phyloP scores from a whole-genome alignment of 2,329 filamentous ascomycete species.

The Hypoxylon sp. region DNA sequence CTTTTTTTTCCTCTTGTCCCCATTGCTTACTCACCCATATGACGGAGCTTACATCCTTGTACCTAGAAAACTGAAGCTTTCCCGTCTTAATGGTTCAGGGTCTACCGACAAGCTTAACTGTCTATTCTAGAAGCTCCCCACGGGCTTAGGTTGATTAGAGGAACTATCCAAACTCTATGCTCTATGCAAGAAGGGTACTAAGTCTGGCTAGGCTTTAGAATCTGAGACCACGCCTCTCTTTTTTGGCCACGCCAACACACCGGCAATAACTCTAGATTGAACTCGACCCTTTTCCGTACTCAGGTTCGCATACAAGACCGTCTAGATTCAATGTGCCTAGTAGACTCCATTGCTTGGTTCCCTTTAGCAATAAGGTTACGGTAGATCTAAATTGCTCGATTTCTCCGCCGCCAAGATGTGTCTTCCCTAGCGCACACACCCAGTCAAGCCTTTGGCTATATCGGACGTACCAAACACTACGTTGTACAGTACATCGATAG shows the following conservation, averaged over 20 bases:
- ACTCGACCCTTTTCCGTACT: slow-evolving; percentile 10
- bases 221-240: slow-evolving; percentile 8
- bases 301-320: neutral
- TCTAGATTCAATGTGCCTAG: slow-evolving; percentile 1
- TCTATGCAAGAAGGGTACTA: slow-evolving; percentile 33
- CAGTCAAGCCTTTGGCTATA: slow-evolving; percentile 16
- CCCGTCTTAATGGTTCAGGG: slow-evolving; percentile 29
- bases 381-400: slow-evolving; percentile 35
- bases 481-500: slow-evolving; percentile 29
- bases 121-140: slow-evolving; percentile 29
- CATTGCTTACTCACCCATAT: slow-evolving; percentile 25
- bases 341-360: slow-evolving; percentile 18
- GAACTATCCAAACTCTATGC: slow-evolving; percentile 10
- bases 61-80: slow-evolving; percentile 13
- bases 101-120: slow-evolving; percentile 12
- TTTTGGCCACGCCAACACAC: slow-evolving; percentile 18
- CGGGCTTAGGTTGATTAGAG: slow-evolving; percentile 26
- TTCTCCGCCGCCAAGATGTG: slow-evolving; percentile 41
- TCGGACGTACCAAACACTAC: slow-evolving; percentile 24
- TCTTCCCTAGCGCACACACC: slow-evolving; percentile 33
- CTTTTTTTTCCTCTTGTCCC: slow-evolving; percentile 23
- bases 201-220: slow-evolving; percentile 7
- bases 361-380: slow-evolving; percentile 21
- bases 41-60: slow-evolving; percentile 14
- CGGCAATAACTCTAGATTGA: slow-evolving; percentile 18